Percentiles rank a stretch among this genome's conserved stretches.
These are phyloP conservation scores for Hemisphaericaspora xylofermentans DNA, from an alignment of 1,139 yeast genomes.

Conservation along the genomic window DNA sequence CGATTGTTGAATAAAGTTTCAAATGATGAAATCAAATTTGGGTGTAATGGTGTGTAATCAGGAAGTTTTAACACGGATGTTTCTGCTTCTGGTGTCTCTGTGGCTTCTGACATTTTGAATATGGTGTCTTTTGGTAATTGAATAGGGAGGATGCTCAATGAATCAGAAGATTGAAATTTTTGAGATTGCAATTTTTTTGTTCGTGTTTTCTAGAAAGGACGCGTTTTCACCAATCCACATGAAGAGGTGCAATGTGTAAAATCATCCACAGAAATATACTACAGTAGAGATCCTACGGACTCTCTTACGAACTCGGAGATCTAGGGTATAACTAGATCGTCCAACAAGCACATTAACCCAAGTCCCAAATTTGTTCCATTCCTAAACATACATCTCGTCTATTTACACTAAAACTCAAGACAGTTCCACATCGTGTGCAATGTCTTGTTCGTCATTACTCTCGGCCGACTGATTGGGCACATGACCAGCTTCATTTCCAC, in stretches of 20 bases:
- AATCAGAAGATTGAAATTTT: too few species aligned
- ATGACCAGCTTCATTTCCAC: not conserved
- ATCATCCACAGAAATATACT: too few species aligned
- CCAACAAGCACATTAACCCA: too few species aligned
- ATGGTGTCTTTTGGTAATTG: not conserved
- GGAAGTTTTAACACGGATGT: not conserved
- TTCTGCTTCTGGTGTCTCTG: not conserved
- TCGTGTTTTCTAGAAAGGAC: too few species aligned
- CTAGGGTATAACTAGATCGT: too few species aligned
- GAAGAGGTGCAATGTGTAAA: too few species aligned
- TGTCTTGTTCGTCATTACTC: slow-evolving; percentile 5
- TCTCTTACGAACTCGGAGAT: too few species aligned
- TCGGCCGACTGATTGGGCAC: slow-evolving; percentile 3
- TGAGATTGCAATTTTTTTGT: too few species aligned
- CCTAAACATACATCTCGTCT: not conserved
- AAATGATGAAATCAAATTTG: slow-evolving; percentile 9
- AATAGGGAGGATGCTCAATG: too few species aligned
- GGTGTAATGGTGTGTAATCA: slow-evolving; percentile 1
- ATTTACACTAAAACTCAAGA: not conserved
- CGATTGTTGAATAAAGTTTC: slow-evolving; percentile 8
- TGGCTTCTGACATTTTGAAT: not conserved
- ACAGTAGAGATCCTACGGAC: too few species aligned
- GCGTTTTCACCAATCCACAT: too few species aligned
- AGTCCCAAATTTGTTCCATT: too few species aligned
- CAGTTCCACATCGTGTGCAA: slow-evolving; percentile 1